A percentile compares a stretch with the other conserved stretches of the same genome.
These are phyloP conservation scores for Pseudocercospora fuligena DNA, from an alignment of 2,329 filamentous ascomycete genomes.

Conservation along the genomic window DNA sequence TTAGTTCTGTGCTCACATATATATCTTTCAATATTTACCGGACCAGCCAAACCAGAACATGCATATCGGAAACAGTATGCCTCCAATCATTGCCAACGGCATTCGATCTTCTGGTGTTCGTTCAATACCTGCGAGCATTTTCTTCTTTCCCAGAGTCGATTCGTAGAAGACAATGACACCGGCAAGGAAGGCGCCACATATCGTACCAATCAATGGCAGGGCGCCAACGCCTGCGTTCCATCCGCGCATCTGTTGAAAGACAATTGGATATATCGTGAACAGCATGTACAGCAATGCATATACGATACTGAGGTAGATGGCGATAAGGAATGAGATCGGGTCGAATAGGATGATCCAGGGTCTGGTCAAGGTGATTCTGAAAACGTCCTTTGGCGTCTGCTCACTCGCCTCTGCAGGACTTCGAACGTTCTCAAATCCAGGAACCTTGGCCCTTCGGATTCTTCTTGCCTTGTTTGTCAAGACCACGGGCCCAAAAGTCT, in stretches of 20 bases:
- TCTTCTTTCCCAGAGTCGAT: constrained; percentile 46
- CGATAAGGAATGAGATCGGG: constrained; percentile 57
- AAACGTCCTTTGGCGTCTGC: constrained; percentile 50
- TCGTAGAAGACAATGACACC: constrained; percentile 49
- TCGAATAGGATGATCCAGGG: constrained; percentile 61
- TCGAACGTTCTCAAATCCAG: constrained; percentile 58
- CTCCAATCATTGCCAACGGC: constrained; percentile 40
- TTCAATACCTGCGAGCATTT: constrained; percentile 42
- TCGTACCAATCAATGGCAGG: constrained; percentile 57
- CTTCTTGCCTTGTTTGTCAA: constrained; percentile 59
- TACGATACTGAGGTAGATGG: constrained; percentile 59
- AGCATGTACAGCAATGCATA: constrained; percentile 63
- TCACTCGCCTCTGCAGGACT: constrained; percentile 55
- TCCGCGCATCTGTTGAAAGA: constrained; percentile 58
- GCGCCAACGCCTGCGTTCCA: constrained; percentile 61
- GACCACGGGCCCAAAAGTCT: constrained; percentile 59
- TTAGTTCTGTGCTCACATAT: constrained; percentile 46
- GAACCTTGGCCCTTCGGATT: constrained; percentile 53
- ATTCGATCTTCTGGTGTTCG: constrained; percentile 50
- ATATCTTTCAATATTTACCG: constrained; percentile 45
- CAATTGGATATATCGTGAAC: constrained; percentile 62
- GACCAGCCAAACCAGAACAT: constrained; percentile 44
- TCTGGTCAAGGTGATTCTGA: constrained; percentile 57
- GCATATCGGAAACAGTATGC: constrained; percentile 38
- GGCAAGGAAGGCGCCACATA: constrained; percentile 55